Evolutionary conservation across 2,329 filamentous ascomycete species (phyloP).

Genomic region (Helotiales sp.): DNA sequence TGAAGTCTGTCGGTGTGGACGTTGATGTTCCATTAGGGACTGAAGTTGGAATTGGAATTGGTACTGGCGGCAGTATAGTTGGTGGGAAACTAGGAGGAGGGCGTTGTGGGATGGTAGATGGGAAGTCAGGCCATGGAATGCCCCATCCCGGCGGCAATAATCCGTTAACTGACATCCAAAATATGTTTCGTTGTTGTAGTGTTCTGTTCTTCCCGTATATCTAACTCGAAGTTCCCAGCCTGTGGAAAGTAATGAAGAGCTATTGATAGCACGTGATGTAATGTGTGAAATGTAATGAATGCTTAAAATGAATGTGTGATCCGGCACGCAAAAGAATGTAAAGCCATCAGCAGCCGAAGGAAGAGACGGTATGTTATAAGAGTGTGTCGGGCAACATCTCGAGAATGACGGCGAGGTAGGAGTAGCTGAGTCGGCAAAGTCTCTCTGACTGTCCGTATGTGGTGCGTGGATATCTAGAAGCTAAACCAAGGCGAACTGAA

Average conservation of each 20-base stretch:
- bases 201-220: not conserved
- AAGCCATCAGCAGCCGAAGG: constrained; percentile 4
- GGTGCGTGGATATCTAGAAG: not conserved
- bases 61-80: not conserved
- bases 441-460: no score
- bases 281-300: not conserved
- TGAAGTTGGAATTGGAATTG: not conserved
- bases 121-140: constrained; percentile 14
- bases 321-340: constrained; percentile 26
- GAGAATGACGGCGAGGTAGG: not conserved
- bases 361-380: constrained; percentile 1
- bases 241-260: constrained; percentile 9
- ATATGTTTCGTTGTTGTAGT: not conserved
- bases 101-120: not conserved
- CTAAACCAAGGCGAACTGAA: not conserved
- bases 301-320: constrained; percentile 21
- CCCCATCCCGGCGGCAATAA: constrained; percentile 9
- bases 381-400: constrained; percentile 8
- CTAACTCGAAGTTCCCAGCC: not conserved
- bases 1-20: constrained; percentile 8
- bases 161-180: constrained; percentile 25
- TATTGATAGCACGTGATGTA: constrained; percentile 18
- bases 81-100: not conserved
- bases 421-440: not conserved
- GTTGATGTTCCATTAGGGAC: not conserved